These are phyloP conservation scores for Leishmania aethiopica DNA, from an alignment of 208 protist species.

Conservation along the genomic window DNA sequence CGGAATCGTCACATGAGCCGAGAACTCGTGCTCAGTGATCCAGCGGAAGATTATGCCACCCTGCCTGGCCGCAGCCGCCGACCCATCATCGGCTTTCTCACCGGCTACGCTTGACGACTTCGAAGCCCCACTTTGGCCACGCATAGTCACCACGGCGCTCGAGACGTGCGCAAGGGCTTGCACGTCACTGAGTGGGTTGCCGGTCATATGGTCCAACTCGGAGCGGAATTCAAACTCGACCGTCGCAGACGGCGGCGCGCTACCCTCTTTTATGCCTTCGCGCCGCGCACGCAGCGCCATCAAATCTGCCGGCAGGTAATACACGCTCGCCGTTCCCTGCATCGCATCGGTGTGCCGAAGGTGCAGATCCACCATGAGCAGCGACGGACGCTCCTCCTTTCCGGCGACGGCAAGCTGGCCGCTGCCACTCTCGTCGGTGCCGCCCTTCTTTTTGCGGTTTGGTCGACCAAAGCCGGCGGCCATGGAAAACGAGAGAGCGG, in stretches of 20 bases:
- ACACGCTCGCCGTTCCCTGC: slow-evolving; percentile 42
- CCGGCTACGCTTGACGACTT: not conserved
- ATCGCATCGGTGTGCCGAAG: slow-evolving; percentile 45
- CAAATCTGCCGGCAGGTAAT: slow-evolving; percentile 46
- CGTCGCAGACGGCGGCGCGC: slow-evolving; percentile 24
- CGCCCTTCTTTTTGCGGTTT: not conserved
- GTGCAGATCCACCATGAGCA: slow-evolving; percentile 59
- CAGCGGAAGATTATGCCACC: slow-evolving; percentile 53
- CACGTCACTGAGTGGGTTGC: slow-evolving; percentile 44
- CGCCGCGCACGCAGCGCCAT: slow-evolving; percentile 38
- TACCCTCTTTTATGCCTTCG: slow-evolving; percentile 42
- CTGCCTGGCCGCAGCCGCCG: not conserved
- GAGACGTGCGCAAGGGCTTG: slow-evolving; percentile 34
- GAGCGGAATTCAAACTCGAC: slow-evolving; percentile 47
- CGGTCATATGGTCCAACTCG: slow-evolving; percentile 22
- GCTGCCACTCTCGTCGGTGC: not conserved
- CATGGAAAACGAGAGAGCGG: slow-evolving; percentile 10
- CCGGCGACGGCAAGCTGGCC: not conserved
- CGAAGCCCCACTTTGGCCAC: not conserved
- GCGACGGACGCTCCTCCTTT: slow-evolving; percentile 46
- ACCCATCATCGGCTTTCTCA: not conserved
- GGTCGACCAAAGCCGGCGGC: not conserved
- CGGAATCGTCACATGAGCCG: slow-evolving; percentile 34
- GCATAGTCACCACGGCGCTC: slow-evolving; percentile 11
- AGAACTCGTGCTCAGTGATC: slow-evolving; percentile 77